These are phyloP conservation scores for Amanita rimosa DNA, from an alignment of 768 basidiomycete genomes.

Conservation along the genomic window DNA sequence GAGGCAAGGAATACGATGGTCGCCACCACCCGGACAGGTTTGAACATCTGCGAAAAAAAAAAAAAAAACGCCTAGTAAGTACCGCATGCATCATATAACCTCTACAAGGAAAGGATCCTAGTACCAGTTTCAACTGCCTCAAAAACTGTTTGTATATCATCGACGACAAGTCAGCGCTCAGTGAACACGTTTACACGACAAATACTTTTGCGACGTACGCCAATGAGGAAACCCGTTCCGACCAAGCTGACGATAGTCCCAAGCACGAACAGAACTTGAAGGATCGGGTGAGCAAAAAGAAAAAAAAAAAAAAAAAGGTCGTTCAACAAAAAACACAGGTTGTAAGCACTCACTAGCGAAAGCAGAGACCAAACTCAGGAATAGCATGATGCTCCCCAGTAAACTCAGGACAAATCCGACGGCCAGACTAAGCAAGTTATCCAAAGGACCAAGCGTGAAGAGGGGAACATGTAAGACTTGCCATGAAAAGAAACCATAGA, in stretches of 20 bases:
- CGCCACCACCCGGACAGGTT: constrained; percentile 79
- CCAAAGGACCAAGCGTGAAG: not conserved
- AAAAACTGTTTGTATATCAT: constrained; percentile 37
- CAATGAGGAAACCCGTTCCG: constrained; percentile 87
- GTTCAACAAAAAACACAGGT: no score
- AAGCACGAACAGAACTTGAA: constrained; percentile 71
- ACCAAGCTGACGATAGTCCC: constrained; percentile 76
- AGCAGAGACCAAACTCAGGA: constrained; percentile 52
- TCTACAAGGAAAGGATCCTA: constrained; percentile 14
- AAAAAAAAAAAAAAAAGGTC: no score
- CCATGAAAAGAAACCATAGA: constrained; percentile 87
- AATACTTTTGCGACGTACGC: constrained; percentile 38
- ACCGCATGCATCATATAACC: not conserved
- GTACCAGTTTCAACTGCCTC: constrained; percentile 72
- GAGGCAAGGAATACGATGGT: constrained; percentile 68
- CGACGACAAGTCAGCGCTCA: not conserved
- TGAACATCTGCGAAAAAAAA: constrained; percentile 83
- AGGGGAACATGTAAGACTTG: constrained; percentile 20
- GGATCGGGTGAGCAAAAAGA: no score
- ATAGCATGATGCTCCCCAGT: constrained; percentile 67
- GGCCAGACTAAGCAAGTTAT: constrained; percentile 35
- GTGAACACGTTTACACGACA: not conserved
- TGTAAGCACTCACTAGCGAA: constrained; percentile 57
- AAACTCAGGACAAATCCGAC: constrained; percentile 74
- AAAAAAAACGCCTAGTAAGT: not conserved